Evolutionary conservation across 257 asterid species (phyloP).

Genomic region (Solanum commersonii): DNA sequence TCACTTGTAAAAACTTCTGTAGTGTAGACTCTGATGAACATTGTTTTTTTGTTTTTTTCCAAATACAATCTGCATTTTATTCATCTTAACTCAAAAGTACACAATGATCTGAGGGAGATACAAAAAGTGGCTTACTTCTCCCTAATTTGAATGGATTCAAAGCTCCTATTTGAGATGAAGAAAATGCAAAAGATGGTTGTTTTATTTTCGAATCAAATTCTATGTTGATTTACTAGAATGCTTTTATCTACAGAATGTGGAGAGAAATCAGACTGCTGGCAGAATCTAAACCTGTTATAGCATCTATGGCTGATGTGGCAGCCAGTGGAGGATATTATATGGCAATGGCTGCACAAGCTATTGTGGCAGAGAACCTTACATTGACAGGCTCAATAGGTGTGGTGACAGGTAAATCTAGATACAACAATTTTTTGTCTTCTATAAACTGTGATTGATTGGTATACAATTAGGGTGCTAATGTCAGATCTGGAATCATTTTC

Average conservation of each 20-base stretch:
- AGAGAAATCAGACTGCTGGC: conserved; percentile 95
- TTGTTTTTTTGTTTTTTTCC: not conserved
- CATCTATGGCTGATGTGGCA: conserved; percentile 99
- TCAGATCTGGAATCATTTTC: not conserved
- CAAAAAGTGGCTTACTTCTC: not conserved
- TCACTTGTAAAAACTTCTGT: not conserved
- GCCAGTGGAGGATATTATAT: conserved; percentile 99
- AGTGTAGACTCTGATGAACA: not conserved
- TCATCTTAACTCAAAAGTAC: not conserved
- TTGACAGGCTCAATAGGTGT: conserved; percentile 97
- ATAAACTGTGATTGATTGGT: not conserved
- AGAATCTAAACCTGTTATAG: conserved; percentile 77
- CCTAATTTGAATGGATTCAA: not conserved
- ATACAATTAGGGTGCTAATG: not conserved
- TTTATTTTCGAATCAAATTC: not conserved
- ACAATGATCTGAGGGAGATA: not conserved
- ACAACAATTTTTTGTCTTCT: not conserved
- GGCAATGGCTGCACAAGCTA: conserved; percentile 87
- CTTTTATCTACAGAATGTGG: conserved; percentile 77
- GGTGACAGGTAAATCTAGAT: conserved; percentile 59
- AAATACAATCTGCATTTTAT: too few species aligned
- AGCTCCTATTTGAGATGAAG: not conserved
- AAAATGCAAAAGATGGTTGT: not conserved
- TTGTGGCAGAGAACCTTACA: conserved; percentile 90
- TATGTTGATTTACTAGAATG: not conserved